Evolutionary conservation across 2,329 filamentous ascomycete species (phyloP).

Genomic region (Camptophora hylomeconis): DNA sequence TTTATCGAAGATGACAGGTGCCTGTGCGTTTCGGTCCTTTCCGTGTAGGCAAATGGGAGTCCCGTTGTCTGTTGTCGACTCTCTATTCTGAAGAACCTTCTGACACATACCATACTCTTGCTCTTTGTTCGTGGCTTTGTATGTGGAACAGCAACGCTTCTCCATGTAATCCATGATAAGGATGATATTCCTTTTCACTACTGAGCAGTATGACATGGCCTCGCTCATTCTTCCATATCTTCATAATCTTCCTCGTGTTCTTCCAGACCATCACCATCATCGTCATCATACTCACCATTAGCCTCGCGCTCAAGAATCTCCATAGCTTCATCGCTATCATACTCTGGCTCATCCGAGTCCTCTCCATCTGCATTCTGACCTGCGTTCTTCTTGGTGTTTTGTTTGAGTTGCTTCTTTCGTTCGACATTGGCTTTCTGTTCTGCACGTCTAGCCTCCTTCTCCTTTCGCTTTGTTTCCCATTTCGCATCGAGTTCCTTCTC

Average conservation of each 20-base stretch:
- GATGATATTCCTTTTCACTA: too few species aligned
- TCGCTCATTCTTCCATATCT: constrained; percentile 30
- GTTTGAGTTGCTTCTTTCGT: constrained; percentile 59
- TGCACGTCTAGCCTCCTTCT: constrained; percentile 70
- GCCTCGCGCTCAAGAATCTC: constrained; percentile 20
- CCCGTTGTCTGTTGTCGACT: too few species aligned
- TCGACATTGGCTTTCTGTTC: constrained; percentile 85
- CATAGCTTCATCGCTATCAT: constrained; percentile 34
- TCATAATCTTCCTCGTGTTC: constrained; percentile 18
- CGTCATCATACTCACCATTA: constrained; percentile 7
- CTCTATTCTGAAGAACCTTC: too few species aligned
- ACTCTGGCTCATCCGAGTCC: constrained; percentile 40
- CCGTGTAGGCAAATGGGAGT: too few species aligned
- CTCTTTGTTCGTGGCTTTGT: too few species aligned
- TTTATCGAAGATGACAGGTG: too few species aligned
- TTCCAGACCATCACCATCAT: constrained; percentile 8
- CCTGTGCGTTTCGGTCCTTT: too few species aligned
- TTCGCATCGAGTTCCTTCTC: constrained; percentile 64
- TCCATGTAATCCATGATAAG: too few species aligned
- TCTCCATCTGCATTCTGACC: constrained; percentile 33
- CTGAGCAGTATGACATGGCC: neutral
- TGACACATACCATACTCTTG: too few species aligned
- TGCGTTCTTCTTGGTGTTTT: constrained; percentile 29
- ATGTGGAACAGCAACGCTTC: too few species aligned
- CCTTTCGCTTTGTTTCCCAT: constrained; percentile 64